Percentiles rank a stretch among this genome's conserved stretches.
Conservation (phyloP, 306 rosid genomes). For the Pterocarpus santalinus region DNA sequence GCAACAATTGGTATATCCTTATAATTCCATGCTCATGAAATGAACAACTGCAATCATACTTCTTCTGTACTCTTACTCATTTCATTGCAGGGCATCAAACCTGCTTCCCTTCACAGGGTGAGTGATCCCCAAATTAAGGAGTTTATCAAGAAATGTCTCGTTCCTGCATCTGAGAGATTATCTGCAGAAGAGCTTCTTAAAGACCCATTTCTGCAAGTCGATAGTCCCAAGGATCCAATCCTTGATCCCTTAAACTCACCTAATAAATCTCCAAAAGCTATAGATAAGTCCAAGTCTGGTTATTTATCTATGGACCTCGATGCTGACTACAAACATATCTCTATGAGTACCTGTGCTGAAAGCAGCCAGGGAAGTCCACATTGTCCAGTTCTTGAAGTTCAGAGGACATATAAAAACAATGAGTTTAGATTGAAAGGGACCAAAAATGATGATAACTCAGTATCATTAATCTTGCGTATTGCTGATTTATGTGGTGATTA, state of each 20-base stretch:
- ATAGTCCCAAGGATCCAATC: conserved; percentile 56
- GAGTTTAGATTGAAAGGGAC: conserved; percentile 71
- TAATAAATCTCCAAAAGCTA: conserved; percentile 43
- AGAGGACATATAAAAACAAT: conserved; percentile 57
- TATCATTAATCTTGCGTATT: conserved; percentile 72
- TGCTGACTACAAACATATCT: conserved; percentile 58
- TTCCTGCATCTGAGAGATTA: conserved; percentile 68
- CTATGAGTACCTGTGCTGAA: conserved; percentile 56
- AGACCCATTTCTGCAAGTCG: conserved; percentile 74
- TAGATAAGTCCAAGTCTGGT: conserved; percentile 49
- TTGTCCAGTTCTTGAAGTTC: conserved; percentile 61
- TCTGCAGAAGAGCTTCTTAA: conserved; percentile 78
- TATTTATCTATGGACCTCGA: conserved; percentile 75
- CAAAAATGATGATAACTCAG: conserved; percentile 60
- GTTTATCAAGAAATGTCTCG: conserved; percentile 81
- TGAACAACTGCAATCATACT: conserved; percentile 21
- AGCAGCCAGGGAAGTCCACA: conserved; percentile 58
- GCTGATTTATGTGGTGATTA: conserved; percentile 62
- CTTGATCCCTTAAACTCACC: conserved; percentile 58
- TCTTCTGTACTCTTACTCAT: conserved; percentile 27
- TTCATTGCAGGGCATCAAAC: conserved; percentile 75
- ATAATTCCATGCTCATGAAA: conserved; percentile 11
- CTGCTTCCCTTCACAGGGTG: conserved; percentile 72
- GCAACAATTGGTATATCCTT: not conserved
- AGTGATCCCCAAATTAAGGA: conserved; percentile 65